A percentile compares a stretch with the other conserved stretches of the same genome.
These are phyloP conservation scores for Podaxis sp. DNA, from an alignment of 768 basidiomycete genomes.

Conservation along the genomic window DNA sequence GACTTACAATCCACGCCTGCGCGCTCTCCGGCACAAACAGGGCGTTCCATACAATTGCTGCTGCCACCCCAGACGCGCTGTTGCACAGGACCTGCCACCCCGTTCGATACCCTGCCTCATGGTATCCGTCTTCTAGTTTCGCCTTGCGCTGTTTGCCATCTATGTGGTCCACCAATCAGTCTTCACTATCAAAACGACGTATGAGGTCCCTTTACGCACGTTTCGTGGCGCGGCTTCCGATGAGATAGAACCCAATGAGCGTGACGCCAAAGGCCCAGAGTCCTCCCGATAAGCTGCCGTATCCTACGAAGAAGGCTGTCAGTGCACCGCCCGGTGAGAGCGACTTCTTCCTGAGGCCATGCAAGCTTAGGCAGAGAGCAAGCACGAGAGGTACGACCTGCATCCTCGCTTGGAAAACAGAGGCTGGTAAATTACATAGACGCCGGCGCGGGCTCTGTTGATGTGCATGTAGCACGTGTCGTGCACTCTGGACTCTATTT, in stretches of 20 bases:
- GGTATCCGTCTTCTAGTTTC: slow-evolving; percentile 74
- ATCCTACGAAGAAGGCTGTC: slow-evolving; percentile 77
- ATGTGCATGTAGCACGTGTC: background rate
- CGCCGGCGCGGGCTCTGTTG: background rate
- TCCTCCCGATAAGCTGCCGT: slow-evolving; percentile 66
- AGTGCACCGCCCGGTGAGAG: slow-evolving; percentile 75
- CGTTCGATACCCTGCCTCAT: slow-evolving; percentile 67
- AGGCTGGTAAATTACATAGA: background rate
- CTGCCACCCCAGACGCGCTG: slow-evolving; percentile 61
- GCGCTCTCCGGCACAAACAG: slow-evolving; percentile 44
- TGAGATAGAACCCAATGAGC: slow-evolving; percentile 75
- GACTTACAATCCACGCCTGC: slow-evolving; percentile 31
- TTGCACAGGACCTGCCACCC: slow-evolving; percentile 86
- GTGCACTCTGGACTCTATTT: no score
- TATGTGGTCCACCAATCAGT: slow-evolving; percentile 18
- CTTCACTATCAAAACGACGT: background rate
- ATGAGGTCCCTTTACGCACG: slow-evolving; percentile 35
- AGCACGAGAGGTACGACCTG: slow-evolving; percentile 35
- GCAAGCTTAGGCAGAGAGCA: slow-evolving; percentile 54
- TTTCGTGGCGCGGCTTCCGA: slow-evolving; percentile 84
- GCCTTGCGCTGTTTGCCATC: slow-evolving; percentile 77
- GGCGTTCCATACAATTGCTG: slow-evolving; percentile 62
- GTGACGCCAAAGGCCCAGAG: slow-evolving; percentile 62
- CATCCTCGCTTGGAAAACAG: background rate
- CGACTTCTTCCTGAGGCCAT: slow-evolving; percentile 74